Conservation (phyloP, 495 filamentous ascomycete species). For the Aspergillus funiculosus region DNA sequence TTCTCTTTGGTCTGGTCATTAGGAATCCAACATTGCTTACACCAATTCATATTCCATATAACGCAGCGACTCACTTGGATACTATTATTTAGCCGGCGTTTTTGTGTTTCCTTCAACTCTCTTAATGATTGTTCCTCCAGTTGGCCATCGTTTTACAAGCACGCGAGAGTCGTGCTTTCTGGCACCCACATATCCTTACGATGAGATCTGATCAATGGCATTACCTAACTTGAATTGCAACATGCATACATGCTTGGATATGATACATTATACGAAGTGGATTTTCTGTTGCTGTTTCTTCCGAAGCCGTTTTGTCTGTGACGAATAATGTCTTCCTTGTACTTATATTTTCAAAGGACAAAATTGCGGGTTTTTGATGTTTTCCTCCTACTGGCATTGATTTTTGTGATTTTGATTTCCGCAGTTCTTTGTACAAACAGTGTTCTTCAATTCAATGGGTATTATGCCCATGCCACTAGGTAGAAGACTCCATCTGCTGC, state of each 20-base stretch:
- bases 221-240: slow-evolving; percentile 1
- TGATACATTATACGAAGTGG: slow-evolving; percentile 16
- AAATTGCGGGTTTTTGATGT: too few relatives aligned
- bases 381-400: too few relatives aligned
- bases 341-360: too few relatives aligned
- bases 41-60: slow-evolving; percentile 20
- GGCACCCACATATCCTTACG: slow-evolving; percentile 11
- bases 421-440: too few relatives aligned
- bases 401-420: too few relatives aligned
- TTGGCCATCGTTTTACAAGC: too few relatives aligned
- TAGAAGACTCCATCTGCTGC: too few relatives aligned
- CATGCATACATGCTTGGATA: slow-evolving; percentile 14
- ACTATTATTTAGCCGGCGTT: slow-evolving; percentile 31
- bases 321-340: too few relatives aligned
- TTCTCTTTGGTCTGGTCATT: slow-evolving; percentile 7
- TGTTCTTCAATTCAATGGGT: too few relatives aligned
- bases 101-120: slow-evolving; percentile 5
- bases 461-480: too few relatives aligned
- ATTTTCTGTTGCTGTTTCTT: slow-evolving; percentile 2
- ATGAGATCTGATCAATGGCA: slow-evolving; percentile 10
- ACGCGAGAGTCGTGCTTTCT: too few relatives aligned
- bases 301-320: too few relatives aligned
- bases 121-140: slow-evolving; percentile 3
- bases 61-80: slow-evolving; percentile 31
- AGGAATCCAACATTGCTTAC: slow-evolving; percentile 16